phyloP scores from a whole-genome alignment of 495 filamentous ascomycete genomes.

The Elasticomyces elasticus region DNA sequence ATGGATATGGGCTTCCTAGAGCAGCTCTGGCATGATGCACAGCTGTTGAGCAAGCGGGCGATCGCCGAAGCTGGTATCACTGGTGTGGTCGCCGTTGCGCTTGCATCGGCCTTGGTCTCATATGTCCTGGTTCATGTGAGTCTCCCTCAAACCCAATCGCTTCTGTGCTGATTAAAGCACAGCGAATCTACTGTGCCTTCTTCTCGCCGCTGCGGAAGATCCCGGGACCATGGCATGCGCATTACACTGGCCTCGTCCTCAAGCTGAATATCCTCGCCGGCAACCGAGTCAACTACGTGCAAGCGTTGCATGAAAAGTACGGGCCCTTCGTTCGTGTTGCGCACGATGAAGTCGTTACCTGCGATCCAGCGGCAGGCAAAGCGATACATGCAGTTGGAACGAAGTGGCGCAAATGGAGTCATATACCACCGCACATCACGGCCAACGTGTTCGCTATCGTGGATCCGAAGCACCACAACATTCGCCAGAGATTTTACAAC shows the following conservation, averaged over 20 bases:
- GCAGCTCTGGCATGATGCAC: too few species aligned
- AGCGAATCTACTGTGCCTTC: not conserved
- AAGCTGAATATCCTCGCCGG: slow-evolving; percentile 12
- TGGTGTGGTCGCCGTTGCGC: too few species aligned
- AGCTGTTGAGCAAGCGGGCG: too few species aligned
- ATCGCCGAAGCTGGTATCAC: too few species aligned
- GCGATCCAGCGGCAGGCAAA: slow-evolving; percentile 19
- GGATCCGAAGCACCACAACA: slow-evolving; percentile 8
- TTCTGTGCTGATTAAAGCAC: not conserved
- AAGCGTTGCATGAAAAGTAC: slow-evolving; percentile 45
- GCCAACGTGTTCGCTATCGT: slow-evolving; percentile 14
- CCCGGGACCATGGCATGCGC: slow-evolving; percentile 17
- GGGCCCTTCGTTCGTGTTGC: slow-evolving; percentile 54
- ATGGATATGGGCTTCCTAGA: too few species aligned
- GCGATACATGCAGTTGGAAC: slow-evolving; percentile 13
- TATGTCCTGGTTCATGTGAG: not conserved
- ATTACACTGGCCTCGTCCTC: slow-evolving; percentile 14
- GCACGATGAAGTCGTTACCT: slow-evolving; percentile 56
- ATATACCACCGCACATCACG: not conserved
- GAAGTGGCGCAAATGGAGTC: slow-evolving; percentile 12
- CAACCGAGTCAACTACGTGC: slow-evolving; percentile 32
- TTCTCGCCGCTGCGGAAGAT: slow-evolving; percentile 13
- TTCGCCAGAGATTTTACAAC: slow-evolving; percentile 11
- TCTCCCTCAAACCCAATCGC: not conserved
- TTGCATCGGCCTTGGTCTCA: too few species aligned